phyloP scores from a whole-genome alignment of 495 filamentous ascomycete species.

The Pyronema domesticum region DNA sequence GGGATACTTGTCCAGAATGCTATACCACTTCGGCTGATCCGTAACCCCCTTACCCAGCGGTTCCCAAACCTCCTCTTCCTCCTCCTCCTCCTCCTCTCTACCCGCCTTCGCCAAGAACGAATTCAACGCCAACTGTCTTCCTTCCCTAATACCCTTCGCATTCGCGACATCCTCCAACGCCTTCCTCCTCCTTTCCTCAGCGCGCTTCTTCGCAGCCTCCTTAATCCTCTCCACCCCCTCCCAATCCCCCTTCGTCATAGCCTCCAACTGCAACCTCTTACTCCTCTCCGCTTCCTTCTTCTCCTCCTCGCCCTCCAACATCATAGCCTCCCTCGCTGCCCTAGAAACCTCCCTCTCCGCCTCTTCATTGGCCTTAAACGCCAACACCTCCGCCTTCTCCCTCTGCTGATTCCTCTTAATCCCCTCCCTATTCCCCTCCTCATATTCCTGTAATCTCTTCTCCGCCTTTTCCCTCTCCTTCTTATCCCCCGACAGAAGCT shows the following conservation, averaged over 20 bases:
- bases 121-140: slow-evolving; percentile 28
- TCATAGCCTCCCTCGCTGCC: slow-evolving; percentile 31
- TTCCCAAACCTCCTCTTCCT: slow-evolving; percentile 66
- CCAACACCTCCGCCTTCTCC: slow-evolving; percentile 35
- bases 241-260: slow-evolving; percentile 38
- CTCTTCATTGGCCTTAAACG: slow-evolving; percentile 40
- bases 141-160: slow-evolving; percentile 34
- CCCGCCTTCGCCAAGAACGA: slow-evolving; percentile 24
- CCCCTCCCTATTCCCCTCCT: slow-evolving; percentile 43
- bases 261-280: slow-evolving; percentile 33
- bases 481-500: slow-evolving; percentile 57
- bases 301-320: slow-evolving; percentile 33
- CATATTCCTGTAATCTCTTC: slow-evolving; percentile 45
- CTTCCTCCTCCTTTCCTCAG: slow-evolving; percentile 41
- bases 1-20: slow-evolving; percentile 45
- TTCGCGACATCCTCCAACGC: slow-evolving; percentile 34
- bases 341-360: slow-evolving; percentile 41
- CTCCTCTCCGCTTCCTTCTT: slow-evolving; percentile 33
- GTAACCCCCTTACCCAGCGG: slow-evolving; percentile 57
- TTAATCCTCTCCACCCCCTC: slow-evolving; percentile 46
- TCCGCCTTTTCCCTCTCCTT: slow-evolving; percentile 55
- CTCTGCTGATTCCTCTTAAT: slow-evolving; percentile 39
- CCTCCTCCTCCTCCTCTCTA: slow-evolving; percentile 27
- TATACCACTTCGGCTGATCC: slow-evolving; percentile 49
- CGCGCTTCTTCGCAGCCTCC: slow-evolving; percentile 39